Evolutionary conservation across 345 rosid genomes (phyloP).

Genomic region (Nasturtium officinale): DNA sequence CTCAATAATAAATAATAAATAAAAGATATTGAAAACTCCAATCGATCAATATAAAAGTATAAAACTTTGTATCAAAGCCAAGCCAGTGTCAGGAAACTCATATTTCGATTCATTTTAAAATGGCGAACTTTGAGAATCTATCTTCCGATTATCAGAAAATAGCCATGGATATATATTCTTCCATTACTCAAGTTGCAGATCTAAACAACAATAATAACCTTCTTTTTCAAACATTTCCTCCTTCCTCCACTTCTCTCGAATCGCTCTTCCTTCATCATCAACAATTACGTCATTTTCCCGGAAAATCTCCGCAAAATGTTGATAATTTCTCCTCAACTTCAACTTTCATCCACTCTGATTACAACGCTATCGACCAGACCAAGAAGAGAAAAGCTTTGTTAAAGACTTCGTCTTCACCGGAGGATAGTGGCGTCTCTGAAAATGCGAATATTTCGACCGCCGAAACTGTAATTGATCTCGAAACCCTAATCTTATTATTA

Average conservation of each 20-base stretch:
- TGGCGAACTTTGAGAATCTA: constrained; percentile 41
- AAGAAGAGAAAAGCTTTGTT: constrained; percentile 46
- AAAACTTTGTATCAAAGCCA: constrained; percentile 27
- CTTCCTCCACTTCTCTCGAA: constrained; percentile 44
- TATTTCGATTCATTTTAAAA: neutral
- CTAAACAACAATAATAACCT: constrained; percentile 39
- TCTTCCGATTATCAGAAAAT: constrained; percentile 35
- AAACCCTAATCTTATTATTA: constrained; percentile 21
- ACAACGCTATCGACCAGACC: constrained; percentile 27
- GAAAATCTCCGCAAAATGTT: constrained; percentile 29
- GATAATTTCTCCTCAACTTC: constrained; percentile 29
- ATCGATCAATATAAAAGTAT: constrained; percentile 29
- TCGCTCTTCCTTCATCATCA: constrained; percentile 47
- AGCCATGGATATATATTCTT: constrained; percentile 38
- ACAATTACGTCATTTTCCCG: constrained; percentile 40
- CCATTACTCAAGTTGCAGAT: constrained; percentile 45
- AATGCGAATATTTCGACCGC: constrained; percentile 13
- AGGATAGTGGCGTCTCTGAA: constrained; percentile 42
- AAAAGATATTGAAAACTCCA: neutral
- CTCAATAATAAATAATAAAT: neutral
- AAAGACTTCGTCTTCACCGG: constrained; percentile 50
- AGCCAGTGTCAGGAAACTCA: constrained; percentile 7
- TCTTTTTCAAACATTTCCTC: constrained; percentile 42
- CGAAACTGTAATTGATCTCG: constrained; percentile 36
- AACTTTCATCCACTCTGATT: constrained; percentile 41